phyloP scores from a whole-genome alignment of 495 filamentous ascomycete species.

The Coniosporium apollinis region DNA sequence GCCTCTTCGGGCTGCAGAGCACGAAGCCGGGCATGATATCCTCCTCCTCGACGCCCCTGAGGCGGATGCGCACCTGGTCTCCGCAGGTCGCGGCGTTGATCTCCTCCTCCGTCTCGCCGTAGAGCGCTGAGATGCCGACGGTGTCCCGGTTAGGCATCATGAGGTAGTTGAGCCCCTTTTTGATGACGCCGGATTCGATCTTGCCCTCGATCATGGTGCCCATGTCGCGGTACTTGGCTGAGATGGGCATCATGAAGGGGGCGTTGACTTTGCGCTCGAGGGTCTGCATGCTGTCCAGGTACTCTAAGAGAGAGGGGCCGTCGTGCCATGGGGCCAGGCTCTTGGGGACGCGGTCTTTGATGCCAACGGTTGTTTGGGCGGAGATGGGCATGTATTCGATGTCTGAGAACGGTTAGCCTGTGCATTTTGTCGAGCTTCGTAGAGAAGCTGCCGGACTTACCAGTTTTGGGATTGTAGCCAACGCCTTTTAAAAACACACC shows the following conservation, averaged over 20 bases:
- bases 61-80: conserved; percentile 84
- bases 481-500: conserved; percentile 72
- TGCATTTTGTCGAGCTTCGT: no score
- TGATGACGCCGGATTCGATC: conserved; percentile 82
- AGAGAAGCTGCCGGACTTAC: no score
- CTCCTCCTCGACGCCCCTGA: conserved; percentile 92
- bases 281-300: conserved; percentile 75
- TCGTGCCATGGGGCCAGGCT: conserved; percentile 68
- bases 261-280: conserved; percentile 93
- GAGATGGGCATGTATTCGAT: conserved; percentile 93
- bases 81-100: conserved; percentile 62
- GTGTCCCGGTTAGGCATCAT: conserved; percentile 92
- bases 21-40: conserved; percentile 96
- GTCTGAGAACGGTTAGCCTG: no score
- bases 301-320: conserved; percentile 89
- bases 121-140: conserved; percentile 64
- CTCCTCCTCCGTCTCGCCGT: conserved; percentile 95
- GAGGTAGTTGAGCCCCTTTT: conserved; percentile 63
- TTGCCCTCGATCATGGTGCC: conserved; percentile 96
- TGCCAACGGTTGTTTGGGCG: conserved; percentile 64
- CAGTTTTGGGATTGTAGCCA: conserved; percentile 76
- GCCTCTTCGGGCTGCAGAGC: conserved; percentile 76
- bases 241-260: conserved; percentile 98
- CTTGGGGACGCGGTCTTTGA: conserved; percentile 74
- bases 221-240: conserved; percentile 91